phyloP scores from a whole-genome alignment of 495 filamentous ascomycete species.

The Clavariopsis aquatica region DNA sequence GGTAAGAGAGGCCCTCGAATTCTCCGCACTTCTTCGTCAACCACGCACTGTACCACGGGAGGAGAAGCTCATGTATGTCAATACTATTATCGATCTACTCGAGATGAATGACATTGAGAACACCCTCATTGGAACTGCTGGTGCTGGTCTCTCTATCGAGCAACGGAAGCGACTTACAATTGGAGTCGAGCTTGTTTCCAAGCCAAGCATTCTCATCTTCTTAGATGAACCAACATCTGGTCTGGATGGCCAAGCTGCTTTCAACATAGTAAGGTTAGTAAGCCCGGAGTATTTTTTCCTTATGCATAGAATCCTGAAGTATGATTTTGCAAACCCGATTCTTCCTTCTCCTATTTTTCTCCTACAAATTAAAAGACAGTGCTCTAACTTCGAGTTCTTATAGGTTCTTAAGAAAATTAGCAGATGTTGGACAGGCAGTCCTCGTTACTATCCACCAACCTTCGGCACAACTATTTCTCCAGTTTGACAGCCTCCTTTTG shows the following conservation, averaged over 20 bases:
- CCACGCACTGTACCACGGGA: constrained; percentile 28
- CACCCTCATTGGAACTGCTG: constrained; percentile 42
- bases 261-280: too few species aligned
- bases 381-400: too few species aligned
- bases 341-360: too few species aligned
- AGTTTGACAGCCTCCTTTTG: constrained; percentile 54
- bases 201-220: constrained; percentile 43
- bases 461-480: constrained; percentile 49
- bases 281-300: too few species aligned
- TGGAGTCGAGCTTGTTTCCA: constrained; percentile 42
- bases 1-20: constrained; percentile 42
- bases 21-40: constrained; percentile 44
- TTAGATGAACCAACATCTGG: constrained; percentile 45
- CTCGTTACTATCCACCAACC: constrained; percentile 35
- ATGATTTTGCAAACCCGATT: too few species aligned
- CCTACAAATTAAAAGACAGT: too few species aligned
- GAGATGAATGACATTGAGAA: constrained; percentile 48
- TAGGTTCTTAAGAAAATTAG: constrained; percentile 40
- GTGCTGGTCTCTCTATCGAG: constrained; percentile 44
- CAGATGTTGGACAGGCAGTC: constrained; percentile 28
- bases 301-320: too few species aligned
- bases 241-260: constrained; percentile 42
- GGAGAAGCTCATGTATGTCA: constrained; percentile 56
- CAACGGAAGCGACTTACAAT: constrained; percentile 47
- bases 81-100: constrained; percentile 57